phyloP scores from a whole-genome alignment of 2,329 filamentous ascomycete genomes.

The Lachnellula arida region DNA sequence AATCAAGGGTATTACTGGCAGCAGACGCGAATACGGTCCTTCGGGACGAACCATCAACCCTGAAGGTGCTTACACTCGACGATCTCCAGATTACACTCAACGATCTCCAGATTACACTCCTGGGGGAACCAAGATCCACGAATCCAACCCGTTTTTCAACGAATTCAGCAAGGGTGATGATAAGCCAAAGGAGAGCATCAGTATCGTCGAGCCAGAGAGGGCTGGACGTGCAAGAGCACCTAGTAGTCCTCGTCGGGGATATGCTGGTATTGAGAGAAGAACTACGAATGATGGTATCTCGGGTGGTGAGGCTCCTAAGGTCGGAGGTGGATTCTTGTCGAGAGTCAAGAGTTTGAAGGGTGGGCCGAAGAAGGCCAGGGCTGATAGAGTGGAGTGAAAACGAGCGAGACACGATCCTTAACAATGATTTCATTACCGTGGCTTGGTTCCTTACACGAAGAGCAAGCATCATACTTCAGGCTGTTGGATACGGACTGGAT shows the following conservation, averaged over 20 bases:
- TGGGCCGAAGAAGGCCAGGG: slow-evolving; percentile 49
- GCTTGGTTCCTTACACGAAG: too few relatives aligned
- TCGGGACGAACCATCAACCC: slow-evolving; percentile 55
- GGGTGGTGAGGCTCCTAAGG: slow-evolving; percentile 36
- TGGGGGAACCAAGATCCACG: slow-evolving; percentile 37
- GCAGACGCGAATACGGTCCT: slow-evolving; percentile 56
- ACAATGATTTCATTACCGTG: too few relatives aligned
- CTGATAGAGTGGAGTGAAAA: slow-evolving; percentile 4
- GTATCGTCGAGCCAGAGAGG: slow-evolving; percentile 38
- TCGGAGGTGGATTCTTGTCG: slow-evolving; percentile 61
- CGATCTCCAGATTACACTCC: slow-evolving; percentile 29
- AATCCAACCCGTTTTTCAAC: slow-evolving; percentile 75
- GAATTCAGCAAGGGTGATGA: slow-evolving; percentile 66
- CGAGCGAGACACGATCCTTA: too few relatives aligned
- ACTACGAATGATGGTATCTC: slow-evolving; percentile 56
- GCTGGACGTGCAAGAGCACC: slow-evolving; percentile 42
- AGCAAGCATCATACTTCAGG: too few relatives aligned
- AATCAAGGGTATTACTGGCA: slow-evolving; percentile 76
- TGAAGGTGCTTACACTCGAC: slow-evolving; percentile 44
- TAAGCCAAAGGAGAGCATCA: slow-evolving; percentile 58
- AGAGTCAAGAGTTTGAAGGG: slow-evolving; percentile 81
- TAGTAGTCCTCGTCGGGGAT: slow-evolving; percentile 53
- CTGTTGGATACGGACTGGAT: too few relatives aligned
- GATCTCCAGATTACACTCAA: too few relatives aligned
- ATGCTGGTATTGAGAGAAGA: slow-evolving; percentile 54